These are phyloP conservation scores for Nemania sp. DNA, from an alignment of 2,329 filamentous ascomycete species.

Conservation along the genomic window DNA sequence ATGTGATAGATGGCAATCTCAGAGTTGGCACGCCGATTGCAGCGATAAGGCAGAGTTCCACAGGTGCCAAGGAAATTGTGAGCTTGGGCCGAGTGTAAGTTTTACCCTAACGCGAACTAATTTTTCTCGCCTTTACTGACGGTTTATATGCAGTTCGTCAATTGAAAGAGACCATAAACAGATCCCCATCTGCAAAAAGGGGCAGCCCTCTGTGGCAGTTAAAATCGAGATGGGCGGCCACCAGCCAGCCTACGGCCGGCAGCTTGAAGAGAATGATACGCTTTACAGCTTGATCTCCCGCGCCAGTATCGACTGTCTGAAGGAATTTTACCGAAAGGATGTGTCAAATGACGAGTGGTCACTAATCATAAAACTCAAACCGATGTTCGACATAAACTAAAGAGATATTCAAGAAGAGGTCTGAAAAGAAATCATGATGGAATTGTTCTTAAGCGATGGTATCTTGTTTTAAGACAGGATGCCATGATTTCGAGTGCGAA, in stretches of 20 bases:
- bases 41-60: conserved; percentile 78
- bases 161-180: conserved; percentile 99
- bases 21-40: conserved; percentile 88
- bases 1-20: conserved; percentile 89
- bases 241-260: conserved; percentile 92
- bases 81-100: conserved; percentile 90
- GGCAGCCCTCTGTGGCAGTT: conserved; percentile 93
- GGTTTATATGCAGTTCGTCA: conserved; percentile 65
- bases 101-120: not conserved
- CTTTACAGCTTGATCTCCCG: conserved; percentile 89
- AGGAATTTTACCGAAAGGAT: conserved; percentile 83
- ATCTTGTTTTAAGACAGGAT: too few species aligned
- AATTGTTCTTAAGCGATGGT: too few species aligned
- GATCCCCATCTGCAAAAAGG: conserved; percentile 88
- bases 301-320: conserved; percentile 88
- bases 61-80: conserved; percentile 80
- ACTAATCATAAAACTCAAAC: conserved; percentile 93
- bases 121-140: not conserved
- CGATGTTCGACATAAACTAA: conserved; percentile 83
- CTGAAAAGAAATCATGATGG: not conserved
- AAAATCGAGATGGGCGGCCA: conserved; percentile 94
- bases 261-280: conserved; percentile 87
- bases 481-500: too few species aligned
- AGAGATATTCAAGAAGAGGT: not conserved
- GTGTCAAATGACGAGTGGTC: conserved; percentile 80